These are phyloP conservation scores for Dictyostelium purpureum DNA, from an alignment of 78 protist species.

Conservation along the genomic window DNA sequence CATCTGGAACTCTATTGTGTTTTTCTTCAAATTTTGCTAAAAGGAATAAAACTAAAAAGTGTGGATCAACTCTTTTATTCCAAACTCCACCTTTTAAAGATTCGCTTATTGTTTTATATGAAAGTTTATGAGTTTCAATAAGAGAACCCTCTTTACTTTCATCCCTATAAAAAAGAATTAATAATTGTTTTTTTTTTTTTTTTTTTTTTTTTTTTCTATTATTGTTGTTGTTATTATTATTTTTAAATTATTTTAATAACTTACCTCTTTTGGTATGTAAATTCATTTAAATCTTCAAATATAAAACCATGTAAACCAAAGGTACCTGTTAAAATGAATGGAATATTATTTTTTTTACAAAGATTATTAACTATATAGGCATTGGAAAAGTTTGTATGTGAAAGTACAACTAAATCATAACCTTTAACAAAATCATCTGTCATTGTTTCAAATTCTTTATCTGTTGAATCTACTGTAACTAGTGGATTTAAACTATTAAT, in stretches of 20 bases:
- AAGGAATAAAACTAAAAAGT: background rate
- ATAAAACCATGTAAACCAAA: slow-evolving; percentile 81
- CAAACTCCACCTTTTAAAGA: too few relatives aligned
- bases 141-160: background rate
- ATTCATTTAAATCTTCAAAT: slow-evolving; percentile 83
- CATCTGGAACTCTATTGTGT: background rate
- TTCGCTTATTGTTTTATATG: too few relatives aligned
- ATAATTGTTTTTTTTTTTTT: background rate
- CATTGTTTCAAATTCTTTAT: slow-evolving; percentile 19
- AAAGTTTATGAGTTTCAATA: too few relatives aligned
- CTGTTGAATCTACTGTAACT: slow-evolving; percentile 37
- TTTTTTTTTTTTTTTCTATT: background rate
- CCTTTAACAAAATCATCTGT: background rate
- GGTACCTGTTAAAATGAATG: slow-evolving; percentile 50
- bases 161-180: background rate
- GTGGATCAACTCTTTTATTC: background rate
- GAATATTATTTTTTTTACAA: slow-evolving; percentile 46
- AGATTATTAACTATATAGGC: slow-evolving; percentile 19
- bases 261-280: slow-evolving; percentile 24
- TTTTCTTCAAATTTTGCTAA: background rate
- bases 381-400: background rate
- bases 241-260: background rate
- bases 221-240: background rate
- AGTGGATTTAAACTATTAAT: slow-evolving; percentile 88
- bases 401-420: slow-evolving; percentile 74